A percentile compares a stretch with the other conserved stretches of the same genome.
phyloP scores from a whole-genome alignment of 192 early-diverging fungal species.

The Piromyces finnis region DNA sequence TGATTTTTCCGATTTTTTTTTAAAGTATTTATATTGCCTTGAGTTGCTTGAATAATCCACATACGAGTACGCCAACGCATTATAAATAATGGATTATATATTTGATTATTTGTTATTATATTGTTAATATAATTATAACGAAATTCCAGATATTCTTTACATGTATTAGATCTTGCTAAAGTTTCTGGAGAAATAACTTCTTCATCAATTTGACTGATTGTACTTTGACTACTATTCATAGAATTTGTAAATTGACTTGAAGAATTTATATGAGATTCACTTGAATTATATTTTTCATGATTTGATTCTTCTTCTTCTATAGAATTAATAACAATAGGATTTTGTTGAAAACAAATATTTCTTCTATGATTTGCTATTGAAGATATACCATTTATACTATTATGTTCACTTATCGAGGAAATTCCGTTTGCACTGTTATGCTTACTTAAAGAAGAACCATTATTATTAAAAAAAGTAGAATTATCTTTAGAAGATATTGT shows the following conservation, averaged over 20 bases:
- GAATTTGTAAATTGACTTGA: too few species aligned
- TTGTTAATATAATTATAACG: background rate
- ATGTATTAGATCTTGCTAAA: background rate
- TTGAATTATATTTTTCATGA: background rate
- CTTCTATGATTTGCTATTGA: background rate
- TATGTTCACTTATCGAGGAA: background rate
- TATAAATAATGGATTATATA: background rate
- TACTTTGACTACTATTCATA: too few species aligned
- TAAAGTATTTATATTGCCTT: background rate
- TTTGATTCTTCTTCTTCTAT: background rate
- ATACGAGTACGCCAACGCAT: background rate
- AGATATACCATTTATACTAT: background rate
- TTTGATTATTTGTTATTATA: background rate
- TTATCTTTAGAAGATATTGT: too few species aligned
- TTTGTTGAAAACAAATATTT: background rate
- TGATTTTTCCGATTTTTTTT: background rate
- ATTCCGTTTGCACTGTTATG: too few species aligned
- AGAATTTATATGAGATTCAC: background rate
- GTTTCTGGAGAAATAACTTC: background rate
- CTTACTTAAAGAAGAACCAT: too few species aligned
- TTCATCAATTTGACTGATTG: background rate
- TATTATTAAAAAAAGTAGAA: too few species aligned
- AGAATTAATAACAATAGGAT: background rate
- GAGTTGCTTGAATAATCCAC: background rate
- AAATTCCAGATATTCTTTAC: background rate